phyloP scores from a whole-genome alignment of 176 grass and related monocot species.

The Oryza coarctata region DNA sequence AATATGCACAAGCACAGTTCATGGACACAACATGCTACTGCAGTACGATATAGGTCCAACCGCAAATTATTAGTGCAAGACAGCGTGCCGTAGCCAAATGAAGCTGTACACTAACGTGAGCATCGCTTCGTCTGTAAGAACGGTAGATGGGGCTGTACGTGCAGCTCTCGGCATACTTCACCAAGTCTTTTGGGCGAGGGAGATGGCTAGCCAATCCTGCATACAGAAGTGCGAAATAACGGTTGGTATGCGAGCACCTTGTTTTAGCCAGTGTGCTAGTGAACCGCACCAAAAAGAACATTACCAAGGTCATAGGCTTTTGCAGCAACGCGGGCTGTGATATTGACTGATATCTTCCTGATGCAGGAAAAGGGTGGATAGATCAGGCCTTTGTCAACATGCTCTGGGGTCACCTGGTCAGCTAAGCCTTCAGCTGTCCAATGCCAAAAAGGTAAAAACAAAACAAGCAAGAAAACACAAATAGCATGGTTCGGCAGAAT shows the following conservation, averaged over 20 bases:
- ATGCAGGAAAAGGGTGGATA: constrained; percentile 85
- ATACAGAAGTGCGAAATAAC: constrained; percentile 9
- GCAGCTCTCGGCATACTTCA: constrained; percentile 77
- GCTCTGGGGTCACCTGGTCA: constrained; percentile 64
- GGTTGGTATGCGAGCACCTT: background rate
- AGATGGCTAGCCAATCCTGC: constrained; percentile 79
- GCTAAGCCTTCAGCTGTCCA: constrained; percentile 74
- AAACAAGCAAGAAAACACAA: background rate
- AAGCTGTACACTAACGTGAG: background rate
- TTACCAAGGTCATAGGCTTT: constrained; percentile 90
- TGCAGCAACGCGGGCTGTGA: constrained; percentile 60
- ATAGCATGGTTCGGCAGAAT: background rate
- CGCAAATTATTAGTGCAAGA: background rate
- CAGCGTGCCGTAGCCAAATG: background rate
- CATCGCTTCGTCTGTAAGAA: constrained; percentile 48
- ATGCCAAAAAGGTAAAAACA: background rate
- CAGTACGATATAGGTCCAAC: background rate
- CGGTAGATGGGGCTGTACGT: constrained; percentile 92
- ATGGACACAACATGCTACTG: background rate
- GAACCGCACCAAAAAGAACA: background rate
- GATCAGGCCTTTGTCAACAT: constrained; percentile 75
- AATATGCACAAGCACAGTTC: background rate
- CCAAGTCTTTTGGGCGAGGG: constrained; percentile 63
- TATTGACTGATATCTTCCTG: constrained; percentile 82
- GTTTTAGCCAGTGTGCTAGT: background rate